Percentiles rank a stretch among this genome's conserved stretches.
phyloP scores from a whole-genome alignment of 331 rosid species.

The Pyracantha coccinea region DNA sequence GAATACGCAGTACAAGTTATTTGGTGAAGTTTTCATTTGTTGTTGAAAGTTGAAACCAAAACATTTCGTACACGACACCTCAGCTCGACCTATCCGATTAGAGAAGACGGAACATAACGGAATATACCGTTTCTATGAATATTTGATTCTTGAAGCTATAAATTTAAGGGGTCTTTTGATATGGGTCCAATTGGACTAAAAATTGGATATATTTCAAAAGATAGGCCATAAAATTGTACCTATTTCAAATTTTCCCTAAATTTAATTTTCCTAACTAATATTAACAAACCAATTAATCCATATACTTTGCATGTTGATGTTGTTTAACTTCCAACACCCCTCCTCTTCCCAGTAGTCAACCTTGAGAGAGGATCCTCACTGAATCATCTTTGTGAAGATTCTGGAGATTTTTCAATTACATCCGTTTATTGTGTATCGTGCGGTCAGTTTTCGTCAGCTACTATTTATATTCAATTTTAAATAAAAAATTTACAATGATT shows the following conservation, averaged over 20 bases:
- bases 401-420: fast-evolving
- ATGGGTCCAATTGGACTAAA: too few species aligned
- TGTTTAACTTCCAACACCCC: background rate
- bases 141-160: background rate
- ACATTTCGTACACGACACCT: constrained; percentile 50
- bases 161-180: too few species aligned
- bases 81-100: constrained; percentile 9
- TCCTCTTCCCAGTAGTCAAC: background rate
- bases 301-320: background rate
- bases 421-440: fast-evolving
- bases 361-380: too few species aligned
- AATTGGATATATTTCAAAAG: too few species aligned
- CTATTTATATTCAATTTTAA: too few species aligned
- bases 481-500: too few species aligned
- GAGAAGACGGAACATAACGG: background rate
- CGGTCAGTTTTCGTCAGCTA: fast-evolving
- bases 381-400: background rate
- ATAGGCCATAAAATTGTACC: too few species aligned
- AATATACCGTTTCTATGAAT: too few species aligned
- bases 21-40: background rate
- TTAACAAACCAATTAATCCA: background rate
- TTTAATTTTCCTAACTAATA: background rate
- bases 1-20: background rate
- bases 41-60: background rate
- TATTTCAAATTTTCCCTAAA: too few species aligned